Evolutionary conservation across 176 grass and related monocot species (phyloP).

Genomic region (Oryza australiensis): DNA sequence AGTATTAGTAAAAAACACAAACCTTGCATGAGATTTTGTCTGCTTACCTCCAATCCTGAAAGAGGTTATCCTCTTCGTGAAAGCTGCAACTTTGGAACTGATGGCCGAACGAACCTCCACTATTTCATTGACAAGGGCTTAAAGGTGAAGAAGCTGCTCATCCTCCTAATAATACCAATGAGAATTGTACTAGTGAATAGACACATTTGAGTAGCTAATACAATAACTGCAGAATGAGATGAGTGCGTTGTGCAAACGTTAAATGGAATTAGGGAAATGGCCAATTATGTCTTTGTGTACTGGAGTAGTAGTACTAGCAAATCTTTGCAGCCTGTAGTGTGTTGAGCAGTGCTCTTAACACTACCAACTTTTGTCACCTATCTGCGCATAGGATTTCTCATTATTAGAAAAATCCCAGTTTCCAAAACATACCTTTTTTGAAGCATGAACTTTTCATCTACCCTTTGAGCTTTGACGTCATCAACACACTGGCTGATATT

Average conservation of each 20-base stretch:
- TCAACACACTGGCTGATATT: neutral
- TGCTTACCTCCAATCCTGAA: slow-evolving; percentile 25
- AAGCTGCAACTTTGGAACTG: neutral
- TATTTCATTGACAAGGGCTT: neutral
- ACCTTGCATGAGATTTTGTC: neutral
- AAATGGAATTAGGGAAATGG: neutral
- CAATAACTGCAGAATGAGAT: slow-evolving; percentile 6
- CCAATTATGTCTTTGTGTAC: neutral
- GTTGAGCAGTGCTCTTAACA: neutral
- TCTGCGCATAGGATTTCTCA: neutral
- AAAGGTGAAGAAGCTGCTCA: too few species aligned
- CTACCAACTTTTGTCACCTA: neutral
- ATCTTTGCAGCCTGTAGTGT: too few species aligned
- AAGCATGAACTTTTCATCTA: neutral
- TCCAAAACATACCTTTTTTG: neutral
- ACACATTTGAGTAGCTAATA: too few species aligned
- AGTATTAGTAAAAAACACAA: neutral
- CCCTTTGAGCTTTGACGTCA: neutral
- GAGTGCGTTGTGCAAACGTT: neutral
- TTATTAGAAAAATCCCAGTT: slow-evolving; percentile 14
- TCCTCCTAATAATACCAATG: neutral
- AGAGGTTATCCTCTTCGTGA: neutral
- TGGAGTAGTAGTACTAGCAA: too few species aligned
- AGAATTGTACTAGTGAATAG: too few species aligned
- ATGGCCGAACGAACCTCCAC: too few species aligned